Base-by-base conservation (phyloP, 2,329 filamentous ascomycete species). In the Trichoderma breve region DNA sequence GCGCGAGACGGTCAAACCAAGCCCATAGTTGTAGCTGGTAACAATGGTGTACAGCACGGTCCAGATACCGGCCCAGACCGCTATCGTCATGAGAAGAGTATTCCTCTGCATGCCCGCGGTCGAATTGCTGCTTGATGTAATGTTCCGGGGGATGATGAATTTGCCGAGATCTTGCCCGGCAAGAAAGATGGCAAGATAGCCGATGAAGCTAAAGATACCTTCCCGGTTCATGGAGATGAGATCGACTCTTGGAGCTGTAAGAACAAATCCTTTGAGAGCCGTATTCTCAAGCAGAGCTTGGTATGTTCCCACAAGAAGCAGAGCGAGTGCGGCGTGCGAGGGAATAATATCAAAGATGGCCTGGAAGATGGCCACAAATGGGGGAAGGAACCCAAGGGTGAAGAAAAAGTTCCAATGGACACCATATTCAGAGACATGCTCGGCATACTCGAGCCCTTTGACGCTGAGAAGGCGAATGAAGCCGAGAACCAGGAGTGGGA, bases 361-460 rank as follows among this genome's bases (percentile, higher is more conserved):
- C 79, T 97, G 93, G 73, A 95, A 93, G 0, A 96, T 80, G 32
- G 95, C 94, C 67, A 97, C 90, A 77, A 97, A 97, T 0, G 95
- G 95, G 0, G 95, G 94, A 28, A 99, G 84, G 62, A 98, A 88
- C 6, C 91, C 95, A 11, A 99, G 86, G 0, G 96, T 99, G 83
- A 98, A 98, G 86, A 99, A 99, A 82, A 99, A 99, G 81, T 99
- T 99, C 96, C 96, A 99, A 81, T 99, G 96, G 11, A 99, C 93
- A 57, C 96, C 96, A 79, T 99, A 99, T 80, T 99, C 96, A 15
- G 93, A 94, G 72, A 98, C 94, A 83, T 99, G 96, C 81, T 99
- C 96, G 3, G 95, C 95, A 79, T 99, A 99, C 79, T 98, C 94
- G 34, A 98, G 85, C 7, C 93, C 93, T 83, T 99, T 99, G 79